phyloP scores from a whole-genome alignment of 371 early-diverging fungal genomes.

The Batkoa obscura region DNA sequence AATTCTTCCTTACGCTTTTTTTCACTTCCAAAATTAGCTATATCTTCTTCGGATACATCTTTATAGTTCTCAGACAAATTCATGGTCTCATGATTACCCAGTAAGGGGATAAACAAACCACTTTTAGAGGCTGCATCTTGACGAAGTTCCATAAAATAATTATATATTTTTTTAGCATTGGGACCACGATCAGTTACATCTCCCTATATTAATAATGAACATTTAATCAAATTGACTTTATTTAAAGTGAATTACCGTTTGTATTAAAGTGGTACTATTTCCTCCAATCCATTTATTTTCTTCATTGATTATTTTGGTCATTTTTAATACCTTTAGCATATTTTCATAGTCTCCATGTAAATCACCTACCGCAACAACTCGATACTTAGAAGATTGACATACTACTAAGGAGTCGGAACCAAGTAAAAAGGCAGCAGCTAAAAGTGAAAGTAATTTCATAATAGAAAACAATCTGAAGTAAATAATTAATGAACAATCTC shows the following conservation, averaged over 20 bases:
- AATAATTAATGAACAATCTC: too few relatives aligned
- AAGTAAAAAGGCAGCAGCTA: too few relatives aligned
- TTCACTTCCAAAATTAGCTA: conserved; percentile 36
- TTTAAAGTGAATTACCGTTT: conserved; percentile 17
- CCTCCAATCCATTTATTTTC: conserved; percentile 40
- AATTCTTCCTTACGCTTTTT: conserved; percentile 29
- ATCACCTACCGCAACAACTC: conserved; percentile 62
- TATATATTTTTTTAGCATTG: conserved; percentile 46
- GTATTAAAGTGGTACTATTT: conserved; percentile 27
- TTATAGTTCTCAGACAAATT: conserved; percentile 37
- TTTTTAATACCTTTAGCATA: conserved; percentile 26
- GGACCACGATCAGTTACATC: conserved; percentile 55
- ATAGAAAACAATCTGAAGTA: too few relatives aligned
- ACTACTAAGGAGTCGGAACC: too few relatives aligned
- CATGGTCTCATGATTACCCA: conserved; percentile 42
- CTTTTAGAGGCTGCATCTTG: conserved; percentile 33
- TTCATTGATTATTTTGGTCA: conserved; percentile 37
- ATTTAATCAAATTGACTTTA: neutral
- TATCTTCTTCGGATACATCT: conserved; percentile 43
- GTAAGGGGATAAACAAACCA: conserved; percentile 28
- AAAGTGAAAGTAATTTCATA: too few relatives aligned
- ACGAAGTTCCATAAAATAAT: conserved; percentile 27
- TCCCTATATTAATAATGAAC: conserved; percentile 19
- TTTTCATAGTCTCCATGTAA: conserved; percentile 48
- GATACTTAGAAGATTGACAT: conserved; percentile 5